Evolutionary conservation across 116 monocot species (phyloP).

Genomic region (Trichopus zeylanicus): DNA sequence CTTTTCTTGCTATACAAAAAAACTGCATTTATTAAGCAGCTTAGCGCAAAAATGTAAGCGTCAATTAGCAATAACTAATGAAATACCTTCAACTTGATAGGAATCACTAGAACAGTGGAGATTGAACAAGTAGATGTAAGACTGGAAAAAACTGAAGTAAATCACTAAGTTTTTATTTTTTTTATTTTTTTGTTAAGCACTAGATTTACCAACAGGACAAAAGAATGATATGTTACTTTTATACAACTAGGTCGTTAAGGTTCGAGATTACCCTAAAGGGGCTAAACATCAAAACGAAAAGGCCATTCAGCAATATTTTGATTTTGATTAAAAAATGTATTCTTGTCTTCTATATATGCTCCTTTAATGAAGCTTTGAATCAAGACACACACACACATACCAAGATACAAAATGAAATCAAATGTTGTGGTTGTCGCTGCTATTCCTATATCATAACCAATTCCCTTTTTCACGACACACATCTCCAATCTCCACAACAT

Average conservation of each 20-base stretch:
- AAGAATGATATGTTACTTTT: too few species aligned
- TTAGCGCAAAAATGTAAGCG: neutral
- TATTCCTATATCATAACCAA: too few species aligned
- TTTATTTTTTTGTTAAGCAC: too few species aligned
- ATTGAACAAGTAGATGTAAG: too few species aligned
- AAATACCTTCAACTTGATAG: too few species aligned
- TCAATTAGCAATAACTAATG: neutral
- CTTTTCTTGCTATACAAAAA: neutral
- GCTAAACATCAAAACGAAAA: neutral
- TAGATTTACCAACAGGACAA: too few species aligned
- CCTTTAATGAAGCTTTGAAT: neutral
- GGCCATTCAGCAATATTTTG: neutral
- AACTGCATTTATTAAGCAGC: neutral
- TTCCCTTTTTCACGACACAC: neutral
- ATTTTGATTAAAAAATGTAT: neutral
- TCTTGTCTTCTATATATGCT: neutral
- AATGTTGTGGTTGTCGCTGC: too few species aligned
- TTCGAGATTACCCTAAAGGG: neutral
- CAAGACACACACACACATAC: neutral
- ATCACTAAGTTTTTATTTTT: too few species aligned
- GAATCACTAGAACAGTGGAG: neutral
- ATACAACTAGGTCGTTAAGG: too few species aligned
- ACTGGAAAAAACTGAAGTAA: too few species aligned
- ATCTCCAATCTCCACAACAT: neutral
- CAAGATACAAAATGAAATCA: neutral